Conservation (phyloP, 2,329 filamentous ascomycete species). For the Ophiostoma quercus region DNA sequence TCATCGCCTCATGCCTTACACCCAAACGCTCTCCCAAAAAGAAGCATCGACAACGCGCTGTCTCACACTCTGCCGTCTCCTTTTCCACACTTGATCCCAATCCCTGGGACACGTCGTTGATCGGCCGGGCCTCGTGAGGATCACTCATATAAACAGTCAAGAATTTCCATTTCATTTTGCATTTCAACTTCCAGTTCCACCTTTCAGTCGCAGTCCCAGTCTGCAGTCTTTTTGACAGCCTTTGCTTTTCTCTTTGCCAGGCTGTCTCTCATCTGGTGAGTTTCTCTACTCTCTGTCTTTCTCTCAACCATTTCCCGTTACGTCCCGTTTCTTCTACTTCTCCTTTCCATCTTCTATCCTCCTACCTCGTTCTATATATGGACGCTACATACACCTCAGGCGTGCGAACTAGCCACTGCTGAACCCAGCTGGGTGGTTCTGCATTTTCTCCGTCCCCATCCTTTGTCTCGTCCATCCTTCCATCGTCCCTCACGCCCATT, state of each 20-base stretch:
- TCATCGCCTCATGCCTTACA: not conserved
- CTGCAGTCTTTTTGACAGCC: not conserved
- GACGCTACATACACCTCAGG: not conserved
- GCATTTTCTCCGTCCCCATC: not conserved
- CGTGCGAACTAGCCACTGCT: not conserved
- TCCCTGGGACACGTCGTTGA: not conserved
- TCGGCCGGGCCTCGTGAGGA: not conserved
- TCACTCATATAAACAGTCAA: not conserved
- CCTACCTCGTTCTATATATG: not conserved
- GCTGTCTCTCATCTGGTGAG: not conserved
- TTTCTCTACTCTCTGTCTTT: not conserved
- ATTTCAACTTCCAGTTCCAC: not conserved
- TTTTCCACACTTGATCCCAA: not conserved
- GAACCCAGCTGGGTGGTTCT: slow-evolving; percentile 8
- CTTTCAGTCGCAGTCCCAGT: not conserved
- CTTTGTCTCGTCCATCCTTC: slow-evolving; percentile 1
- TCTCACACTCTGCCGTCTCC: not conserved
- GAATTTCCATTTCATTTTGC: not conserved
- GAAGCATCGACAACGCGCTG: not conserved
- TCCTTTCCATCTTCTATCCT: not conserved
- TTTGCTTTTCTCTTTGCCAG: not conserved
- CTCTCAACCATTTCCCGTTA: not conserved
- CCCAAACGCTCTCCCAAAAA: too few species aligned
- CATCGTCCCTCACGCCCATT: not conserved
- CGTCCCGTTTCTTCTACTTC: not conserved